These are phyloP conservation scores for Vanderwaltozyma yarrowii DNA, from an alignment of 805 yeast species.

Conservation along the genomic window DNA sequence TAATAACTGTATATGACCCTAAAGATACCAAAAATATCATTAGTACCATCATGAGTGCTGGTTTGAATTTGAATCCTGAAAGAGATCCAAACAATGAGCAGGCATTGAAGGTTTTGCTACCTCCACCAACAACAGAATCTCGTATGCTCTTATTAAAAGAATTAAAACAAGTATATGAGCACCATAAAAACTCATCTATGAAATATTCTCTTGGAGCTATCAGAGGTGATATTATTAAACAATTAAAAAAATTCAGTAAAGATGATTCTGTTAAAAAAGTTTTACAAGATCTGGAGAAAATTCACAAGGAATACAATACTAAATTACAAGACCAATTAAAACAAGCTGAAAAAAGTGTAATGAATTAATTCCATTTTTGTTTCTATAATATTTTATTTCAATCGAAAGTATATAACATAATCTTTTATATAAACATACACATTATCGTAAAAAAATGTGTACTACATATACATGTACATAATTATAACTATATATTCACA, in stretches of 20 bases:
- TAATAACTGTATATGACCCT: constrained; percentile 85
- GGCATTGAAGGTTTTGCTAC: constrained; percentile 61
- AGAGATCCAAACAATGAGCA: constrained; percentile 63
- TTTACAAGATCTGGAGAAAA: constrained; percentile 52
- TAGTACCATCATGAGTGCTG: constrained; percentile 58
- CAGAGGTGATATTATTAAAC: constrained; percentile 49
- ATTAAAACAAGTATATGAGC: constrained; percentile 58
- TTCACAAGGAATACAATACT: constrained; percentile 54
- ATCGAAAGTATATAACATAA: too few species aligned
- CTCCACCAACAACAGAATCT: constrained; percentile 62
- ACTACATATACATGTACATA: too few species aligned
- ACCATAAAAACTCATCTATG: constrained; percentile 41
- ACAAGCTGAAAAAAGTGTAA: constrained; percentile 39
- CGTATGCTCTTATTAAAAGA: constrained; percentile 45
- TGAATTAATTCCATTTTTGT: constrained; percentile 12
- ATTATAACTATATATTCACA: neutral
- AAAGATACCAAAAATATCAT: constrained; percentile 56
- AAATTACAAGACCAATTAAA: constrained; percentile 49
- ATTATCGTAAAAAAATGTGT: too few species aligned
- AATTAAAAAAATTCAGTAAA: constrained; percentile 42
- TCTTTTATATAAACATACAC: too few species aligned
- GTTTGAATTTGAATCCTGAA: constrained; percentile 72
- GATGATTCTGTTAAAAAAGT: constrained; percentile 45
- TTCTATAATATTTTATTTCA: neutral
- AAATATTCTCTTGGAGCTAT: constrained; percentile 44